Evolutionary conservation across 1,139 yeast genomes (phyloP).

Genomic region (Yamadazyma siamensis): DNA sequence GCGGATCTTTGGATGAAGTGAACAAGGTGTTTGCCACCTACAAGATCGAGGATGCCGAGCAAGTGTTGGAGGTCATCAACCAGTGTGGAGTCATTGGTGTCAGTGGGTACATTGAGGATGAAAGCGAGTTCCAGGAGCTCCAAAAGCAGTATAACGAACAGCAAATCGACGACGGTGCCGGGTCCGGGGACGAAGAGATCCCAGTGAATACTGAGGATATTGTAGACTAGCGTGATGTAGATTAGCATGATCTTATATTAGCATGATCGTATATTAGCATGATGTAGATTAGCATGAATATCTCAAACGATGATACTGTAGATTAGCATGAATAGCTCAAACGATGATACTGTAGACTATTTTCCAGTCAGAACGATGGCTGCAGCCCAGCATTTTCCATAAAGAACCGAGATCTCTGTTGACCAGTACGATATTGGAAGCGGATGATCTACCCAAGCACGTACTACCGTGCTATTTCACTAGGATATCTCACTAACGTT

Average conservation of each 20-base stretch:
- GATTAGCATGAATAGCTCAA: too few relatives aligned
- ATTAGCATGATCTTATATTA: slow-evolving; percentile 2
- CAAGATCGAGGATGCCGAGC: slow-evolving; percentile 78
- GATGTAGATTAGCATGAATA: too few relatives aligned
- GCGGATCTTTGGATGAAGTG: slow-evolving; percentile 71
- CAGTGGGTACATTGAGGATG: slow-evolving; percentile 73
- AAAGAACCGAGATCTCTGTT: too few relatives aligned
- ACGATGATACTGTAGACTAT: too few relatives aligned
- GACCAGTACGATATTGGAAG: too few relatives aligned
- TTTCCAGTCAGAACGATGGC: too few relatives aligned
- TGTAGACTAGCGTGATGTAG: slow-evolving; percentile 18
- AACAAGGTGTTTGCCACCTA: slow-evolving; percentile 80
- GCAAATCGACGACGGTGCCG: slow-evolving; percentile 12
- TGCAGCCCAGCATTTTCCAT: too few relatives aligned
- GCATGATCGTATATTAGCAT: slow-evolving; percentile 9
- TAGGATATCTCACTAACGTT: too few relatives aligned
- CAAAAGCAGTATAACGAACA: slow-evolving; percentile 46
- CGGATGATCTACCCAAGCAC: too few relatives aligned
- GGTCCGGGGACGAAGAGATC: slow-evolving; percentile 8
- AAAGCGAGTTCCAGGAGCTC: slow-evolving; percentile 63
- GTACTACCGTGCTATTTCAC: too few relatives aligned
- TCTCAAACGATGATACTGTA: too few relatives aligned
- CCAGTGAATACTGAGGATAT: slow-evolving; percentile 19
- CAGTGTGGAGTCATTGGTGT: slow-evolving; percentile 83
- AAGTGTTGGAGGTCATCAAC: slow-evolving; percentile 67